Conservation (phyloP, 345 rosid genomes). For the Aurinia saxatilis region DNA sequence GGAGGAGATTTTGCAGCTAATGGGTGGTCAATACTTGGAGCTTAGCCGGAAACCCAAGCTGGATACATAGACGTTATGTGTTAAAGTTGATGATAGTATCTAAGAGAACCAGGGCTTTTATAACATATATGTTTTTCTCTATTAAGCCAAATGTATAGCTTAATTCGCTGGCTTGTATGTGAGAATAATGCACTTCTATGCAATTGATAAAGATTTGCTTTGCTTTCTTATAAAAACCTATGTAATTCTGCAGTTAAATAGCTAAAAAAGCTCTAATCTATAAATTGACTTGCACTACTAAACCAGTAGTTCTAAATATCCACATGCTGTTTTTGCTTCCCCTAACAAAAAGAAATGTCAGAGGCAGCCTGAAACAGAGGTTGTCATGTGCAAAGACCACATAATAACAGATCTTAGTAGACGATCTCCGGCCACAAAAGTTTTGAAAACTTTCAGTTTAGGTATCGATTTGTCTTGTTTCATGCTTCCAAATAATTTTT, state of each 20-base stretch:
- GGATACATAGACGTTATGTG: constrained; percentile 45
- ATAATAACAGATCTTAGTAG: neutral
- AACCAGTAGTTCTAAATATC: constrained; percentile 16
- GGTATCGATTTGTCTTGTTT: neutral
- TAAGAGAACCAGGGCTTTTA: neutral
- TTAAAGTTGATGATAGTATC: neutral
- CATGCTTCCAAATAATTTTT: neutral
- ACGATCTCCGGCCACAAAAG: neutral
- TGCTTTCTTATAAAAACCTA: constrained; percentile 19
- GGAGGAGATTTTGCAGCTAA: constrained; percentile 88
- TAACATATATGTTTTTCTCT: constrained; percentile 12
- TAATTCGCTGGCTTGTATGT: constrained; percentile 18
- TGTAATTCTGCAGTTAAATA: constrained; percentile 3
- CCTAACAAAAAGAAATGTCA: constrained; percentile 23
- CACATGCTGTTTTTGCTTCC: constrained; percentile 21
- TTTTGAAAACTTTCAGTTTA: neutral
- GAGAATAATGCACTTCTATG: constrained; percentile 10
- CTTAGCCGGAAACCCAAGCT: constrained; percentile 85
- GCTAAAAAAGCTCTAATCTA: constrained; percentile 8
- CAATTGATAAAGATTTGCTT: constrained; percentile 3
- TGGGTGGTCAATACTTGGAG: constrained; percentile 89
- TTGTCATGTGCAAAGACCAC: constrained; percentile 12
- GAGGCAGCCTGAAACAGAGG: constrained; percentile 20
- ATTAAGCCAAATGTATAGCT: constrained; percentile 55
- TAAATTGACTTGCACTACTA: constrained; percentile 14